Base-by-base conservation (phyloP, 371 early-diverging fungal species). In the Mortierella sp. region DNA sequence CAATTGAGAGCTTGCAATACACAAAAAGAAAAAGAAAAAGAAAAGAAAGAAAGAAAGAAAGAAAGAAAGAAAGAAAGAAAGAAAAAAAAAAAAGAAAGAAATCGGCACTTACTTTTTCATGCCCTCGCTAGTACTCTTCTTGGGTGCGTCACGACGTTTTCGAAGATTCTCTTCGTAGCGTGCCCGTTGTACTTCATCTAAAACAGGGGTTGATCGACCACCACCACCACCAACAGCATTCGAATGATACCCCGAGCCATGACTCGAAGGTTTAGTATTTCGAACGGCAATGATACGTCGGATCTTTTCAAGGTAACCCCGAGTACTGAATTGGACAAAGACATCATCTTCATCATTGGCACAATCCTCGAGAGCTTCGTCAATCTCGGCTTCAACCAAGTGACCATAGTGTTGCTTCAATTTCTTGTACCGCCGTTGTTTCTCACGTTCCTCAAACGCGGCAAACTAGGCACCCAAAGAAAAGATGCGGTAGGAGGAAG, bases 271-370 rank as follows among this genome's bases (percentile, higher is more conserved):
- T 71, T 72, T 82, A 74, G 73, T 71, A 58, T 74, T 86, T 23
- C 79, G 75, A 51, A 74, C 60, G 46, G 95, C 95, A 68, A 95
- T 91, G 1, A 74, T 74, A 64, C 89, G 91, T 44, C 95, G 89
- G 64, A 96, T 87, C 61, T 80, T 87, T 60, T 82, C 68, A 68
- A 95, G 83, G 65, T 93, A 93, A 0, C 89, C 91, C 16, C 86
- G 87, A 45, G 90, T 85, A 28, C 95, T 92, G 50, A 95, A 87
- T 55, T 91, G 89, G 58, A 88, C 83, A 68, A 94, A 90, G 25
- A 88, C 91, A 68, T 92, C 89, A 66, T 95, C 93, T 82, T 95
- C 96, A 65, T 97, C 92, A 66, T 93, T 86, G 21, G 84, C 86
- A 71, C 89, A 89, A 60, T 95, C 93, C 62, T 88, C 86, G 26